A percentile compares a stretch with the other conserved stretches of the same genome.
These are phyloP conservation scores for Ormosia emarginata DNA, from an alignment of 306 rosid species.

Conservation along the genomic window DNA sequence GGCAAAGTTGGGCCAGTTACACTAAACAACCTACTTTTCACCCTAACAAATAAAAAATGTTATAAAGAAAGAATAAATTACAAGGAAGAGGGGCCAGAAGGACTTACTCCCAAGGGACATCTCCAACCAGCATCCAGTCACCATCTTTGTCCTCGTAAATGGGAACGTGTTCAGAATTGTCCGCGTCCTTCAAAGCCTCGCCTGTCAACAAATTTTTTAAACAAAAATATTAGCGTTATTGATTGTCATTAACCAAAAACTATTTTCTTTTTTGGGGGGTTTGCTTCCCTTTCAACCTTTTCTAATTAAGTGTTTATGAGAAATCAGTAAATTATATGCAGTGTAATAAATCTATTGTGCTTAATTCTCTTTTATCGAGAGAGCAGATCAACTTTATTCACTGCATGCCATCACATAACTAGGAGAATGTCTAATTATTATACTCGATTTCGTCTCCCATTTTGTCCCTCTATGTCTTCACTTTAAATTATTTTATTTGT, in stretches of 20 bases:
- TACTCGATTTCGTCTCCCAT: not conserved
- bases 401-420: not conserved
- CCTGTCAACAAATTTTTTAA: slow-evolving; percentile 34
- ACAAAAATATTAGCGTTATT: not conserved
- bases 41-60: not conserved
- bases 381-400: not conserved
- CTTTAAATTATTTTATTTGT: not conserved
- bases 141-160: slow-evolving; percentile 87
- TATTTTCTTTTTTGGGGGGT: not conserved
- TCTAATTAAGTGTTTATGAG: not conserved
- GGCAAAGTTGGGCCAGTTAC: not conserved
- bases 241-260: not conserved
- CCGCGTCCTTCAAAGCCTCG: slow-evolving; percentile 56
- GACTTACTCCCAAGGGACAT: slow-evolving; percentile 86
- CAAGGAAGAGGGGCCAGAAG: not conserved
- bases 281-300: not conserved
- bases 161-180: slow-evolving; percentile 50
- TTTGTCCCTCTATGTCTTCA: not conserved
- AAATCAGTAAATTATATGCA: not conserved
- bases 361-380: not conserved
- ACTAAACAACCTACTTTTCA: not conserved
- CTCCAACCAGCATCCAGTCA: slow-evolving; percentile 85
- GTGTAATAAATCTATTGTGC: not conserved
- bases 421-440: slow-evolving; percentile 2
- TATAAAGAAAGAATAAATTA: not conserved